Evolutionary conservation across 169 alveolate genomes (phyloP).

Genomic region (Miamiensis avidus): DNA sequence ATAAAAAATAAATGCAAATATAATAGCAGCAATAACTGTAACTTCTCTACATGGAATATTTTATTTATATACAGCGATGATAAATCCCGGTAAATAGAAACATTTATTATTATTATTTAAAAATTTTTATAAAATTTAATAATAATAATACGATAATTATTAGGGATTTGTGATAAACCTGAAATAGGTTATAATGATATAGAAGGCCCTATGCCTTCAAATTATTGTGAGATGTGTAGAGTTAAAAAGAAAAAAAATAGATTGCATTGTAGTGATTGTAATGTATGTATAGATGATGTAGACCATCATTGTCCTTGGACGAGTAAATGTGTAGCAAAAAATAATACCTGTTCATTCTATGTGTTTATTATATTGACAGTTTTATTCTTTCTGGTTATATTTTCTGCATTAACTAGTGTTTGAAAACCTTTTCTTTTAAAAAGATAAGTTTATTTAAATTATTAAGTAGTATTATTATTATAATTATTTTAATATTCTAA

Average conservation of each 20-base stretch:
- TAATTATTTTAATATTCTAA: too few species aligned
- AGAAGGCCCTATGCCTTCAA: neutral
- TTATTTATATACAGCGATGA: neutral
- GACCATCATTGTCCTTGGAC: neutral
- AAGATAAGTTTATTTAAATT: too few species aligned
- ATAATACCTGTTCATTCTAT: neutral
- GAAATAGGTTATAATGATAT: neutral
- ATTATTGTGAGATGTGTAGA: neutral
- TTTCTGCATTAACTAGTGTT: too few species aligned
- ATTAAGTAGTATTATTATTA: too few species aligned
- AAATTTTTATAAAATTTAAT: too few species aligned
- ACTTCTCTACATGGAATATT: neutral
- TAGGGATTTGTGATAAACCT: neutral
- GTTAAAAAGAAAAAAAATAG: neutral
- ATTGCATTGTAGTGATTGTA: neutral
- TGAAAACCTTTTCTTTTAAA: too few species aligned
- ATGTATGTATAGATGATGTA: neutral
- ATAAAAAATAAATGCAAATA: too few species aligned
- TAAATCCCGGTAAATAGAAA: neutral
- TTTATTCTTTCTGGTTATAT: too few species aligned
- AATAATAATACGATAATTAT: too few species aligned
- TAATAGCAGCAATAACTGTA: neutral
- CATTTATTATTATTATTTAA: too few species aligned
- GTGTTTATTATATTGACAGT: neutral
- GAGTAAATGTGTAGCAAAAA: neutral